Evolutionary conservation across 345 rosid genomes (phyloP), one percentile per base, ranked within the genome.

Genomic region (Sonneratia caseolaris): DNA sequence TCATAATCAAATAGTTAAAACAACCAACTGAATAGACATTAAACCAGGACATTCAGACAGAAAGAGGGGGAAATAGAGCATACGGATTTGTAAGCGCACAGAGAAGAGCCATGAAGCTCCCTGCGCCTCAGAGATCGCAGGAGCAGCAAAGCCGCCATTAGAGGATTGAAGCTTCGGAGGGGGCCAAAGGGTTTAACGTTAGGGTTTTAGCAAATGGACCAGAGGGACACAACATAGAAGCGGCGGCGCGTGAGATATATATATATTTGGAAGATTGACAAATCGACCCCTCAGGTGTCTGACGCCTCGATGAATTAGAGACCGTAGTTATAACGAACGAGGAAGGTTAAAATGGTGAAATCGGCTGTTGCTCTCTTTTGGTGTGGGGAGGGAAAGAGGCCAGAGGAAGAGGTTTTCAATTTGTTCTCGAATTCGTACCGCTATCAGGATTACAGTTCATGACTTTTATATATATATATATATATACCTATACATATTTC

Each of bases 81-180:
- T 81, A 94, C 97, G 45, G 45, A 42, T 42, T 42, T 42, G 10
- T 42, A 42, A 42, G 45, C 88, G 0, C 91, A 80, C 8, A 85
- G 71, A 21, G 97, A 82, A 4, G 91, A 77, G 10, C 85, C 79
- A 37, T 83, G 87, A 43, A 84, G 79, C 12, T 88, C 89, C 37
- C 94, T 94, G 42, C 93, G 93, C 48, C 93, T 81, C 15, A 93
- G 12, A 53, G 91, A 81, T 35, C 97, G 93, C 55, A 94, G 79
- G 40, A 94, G 72, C 69, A 84, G 84, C 0, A 87, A 84, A 35
- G 91, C 10, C 37, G 66, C 66, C 66, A 62, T 62, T 35, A 10
- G 66, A 32, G 18, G 19, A 62, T 35, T 1, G 66, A 35, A 62
- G 37, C 37, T 62, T 11, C 4, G 19, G 12, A 22, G 18, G 38